These are phyloP conservation scores for Gypsophila paniculata DNA, from an alignment of 179 eudicot genomes.

Conservation along the genomic window DNA sequence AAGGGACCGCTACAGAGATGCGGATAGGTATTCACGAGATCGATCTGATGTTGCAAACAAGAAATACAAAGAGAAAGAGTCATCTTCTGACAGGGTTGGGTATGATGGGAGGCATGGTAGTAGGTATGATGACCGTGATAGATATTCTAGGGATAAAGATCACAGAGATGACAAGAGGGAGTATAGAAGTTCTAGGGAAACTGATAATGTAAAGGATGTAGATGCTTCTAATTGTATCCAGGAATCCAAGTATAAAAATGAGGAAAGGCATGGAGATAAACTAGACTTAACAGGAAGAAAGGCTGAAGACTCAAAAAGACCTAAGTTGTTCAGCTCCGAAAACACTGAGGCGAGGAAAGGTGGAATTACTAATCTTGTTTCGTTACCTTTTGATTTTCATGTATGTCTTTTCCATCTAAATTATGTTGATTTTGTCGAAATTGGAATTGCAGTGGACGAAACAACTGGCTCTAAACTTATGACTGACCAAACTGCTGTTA, in stretches of 20 bases:
- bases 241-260: constrained; percentile 41
- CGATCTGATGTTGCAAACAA: constrained; percentile 40
- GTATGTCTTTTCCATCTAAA: constrained; percentile 16
- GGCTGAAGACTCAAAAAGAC: constrained; percentile 47
- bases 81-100: constrained; percentile 30
- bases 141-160: constrained; percentile 43
- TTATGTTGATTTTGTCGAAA: constrained; percentile 17
- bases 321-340: constrained; percentile 38
- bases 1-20: constrained; percentile 45
- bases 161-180: constrained; percentile 56
- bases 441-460: constrained; percentile 33
- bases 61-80: constrained; percentile 38
- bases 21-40: constrained; percentile 49
- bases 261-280: constrained; percentile 36
- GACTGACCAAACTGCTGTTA: constrained; percentile 39
- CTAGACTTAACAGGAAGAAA: constrained; percentile 31
- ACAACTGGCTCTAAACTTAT: constrained; percentile 42
- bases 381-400: constrained; percentile 9
- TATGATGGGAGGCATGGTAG: constrained; percentile 45
- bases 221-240: too few relatives aligned
- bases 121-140: constrained; percentile 44
- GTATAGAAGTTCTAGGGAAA: constrained; percentile 38
- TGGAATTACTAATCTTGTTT: constrained; percentile 24
- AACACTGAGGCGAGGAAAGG: constrained; percentile 34
- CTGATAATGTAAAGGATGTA: constrained; percentile 36